These are phyloP conservation scores for Drechslera avenae DNA, from an alignment of 2,329 filamentous ascomycete species.

Conservation along the genomic window DNA sequence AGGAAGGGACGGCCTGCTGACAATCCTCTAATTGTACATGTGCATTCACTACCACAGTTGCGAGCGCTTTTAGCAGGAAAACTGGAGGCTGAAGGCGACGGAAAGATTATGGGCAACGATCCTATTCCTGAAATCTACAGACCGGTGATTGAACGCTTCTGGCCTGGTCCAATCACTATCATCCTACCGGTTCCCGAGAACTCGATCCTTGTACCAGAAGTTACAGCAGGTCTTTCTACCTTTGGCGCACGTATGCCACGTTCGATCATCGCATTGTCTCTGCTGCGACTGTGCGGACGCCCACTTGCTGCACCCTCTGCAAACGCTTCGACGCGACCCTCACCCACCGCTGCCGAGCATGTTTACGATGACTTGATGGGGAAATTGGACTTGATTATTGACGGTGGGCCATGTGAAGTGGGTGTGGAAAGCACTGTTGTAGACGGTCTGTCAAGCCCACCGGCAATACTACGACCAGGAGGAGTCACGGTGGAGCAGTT, in stretches of 20 bases:
- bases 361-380: constrained; percentile 84
- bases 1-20: constrained; percentile 91
- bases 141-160: constrained; percentile 79
- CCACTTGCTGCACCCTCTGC: constrained; percentile 92
- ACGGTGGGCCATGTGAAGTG: constrained; percentile 84
- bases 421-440: constrained; percentile 98
- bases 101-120: constrained; percentile 31
- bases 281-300: constrained; percentile 78
- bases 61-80: constrained; percentile 60
- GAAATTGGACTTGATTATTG: constrained; percentile 82
- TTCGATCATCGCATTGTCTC: constrained; percentile 79
- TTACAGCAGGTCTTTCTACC: constrained; percentile 81
- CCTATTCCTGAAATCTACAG: constrained; percentile 76
- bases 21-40: constrained; percentile 93
- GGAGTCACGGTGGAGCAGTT: constrained; percentile 85
- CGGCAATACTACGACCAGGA: constrained; percentile 82
- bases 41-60: constrained; percentile 80
- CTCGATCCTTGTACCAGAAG: constrained; percentile 81
- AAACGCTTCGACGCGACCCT: constrained; percentile 91
- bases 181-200: constrained; percentile 75
- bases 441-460: constrained; percentile 81
- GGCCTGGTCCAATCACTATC: constrained; percentile 93
- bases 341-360: constrained; percentile 87
- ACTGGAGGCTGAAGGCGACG: neutral
- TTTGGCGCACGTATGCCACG: constrained; percentile 92